A percentile compares a stretch with the other conserved stretches of the same genome.
Evolutionary conservation across 2,329 filamentous ascomycete genomes (phyloP).

Genomic region (Aspergillus brunneoviolaceus): DNA sequence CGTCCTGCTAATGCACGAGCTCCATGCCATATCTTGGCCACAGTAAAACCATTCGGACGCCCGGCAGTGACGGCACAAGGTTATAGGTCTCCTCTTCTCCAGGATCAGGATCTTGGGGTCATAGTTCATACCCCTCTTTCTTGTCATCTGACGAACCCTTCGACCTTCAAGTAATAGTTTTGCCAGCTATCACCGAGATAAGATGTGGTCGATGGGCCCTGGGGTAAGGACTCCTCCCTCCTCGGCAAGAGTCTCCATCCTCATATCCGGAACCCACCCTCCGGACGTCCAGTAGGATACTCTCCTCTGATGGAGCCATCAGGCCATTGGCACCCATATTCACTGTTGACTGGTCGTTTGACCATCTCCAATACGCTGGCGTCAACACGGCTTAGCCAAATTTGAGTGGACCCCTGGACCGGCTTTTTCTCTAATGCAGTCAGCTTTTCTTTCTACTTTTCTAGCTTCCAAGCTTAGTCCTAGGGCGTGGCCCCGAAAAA

Average conservation of each 20-base stretch:
- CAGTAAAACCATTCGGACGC: neutral
- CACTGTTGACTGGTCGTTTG: neutral
- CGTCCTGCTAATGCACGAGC: conserved; percentile 3
- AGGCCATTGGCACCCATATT: neutral
- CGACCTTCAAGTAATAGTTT: neutral
- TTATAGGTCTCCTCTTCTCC: neutral
- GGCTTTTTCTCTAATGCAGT: neutral
- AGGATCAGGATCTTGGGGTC: neutral
- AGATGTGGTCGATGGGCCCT: neutral
- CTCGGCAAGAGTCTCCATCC: conserved; percentile 8
- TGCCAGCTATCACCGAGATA: neutral
- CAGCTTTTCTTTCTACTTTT: neutral
- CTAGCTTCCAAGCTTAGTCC: conserved; percentile 16
- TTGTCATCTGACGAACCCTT: neutral
- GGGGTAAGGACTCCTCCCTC: neutral
- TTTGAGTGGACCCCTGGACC: conserved; percentile 5
- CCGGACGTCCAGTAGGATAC: conserved; percentile 10
- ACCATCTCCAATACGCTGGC: neutral
- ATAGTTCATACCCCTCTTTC: neutral
- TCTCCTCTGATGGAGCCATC: conserved; percentile 9
- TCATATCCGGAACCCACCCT: conserved; percentile 8
- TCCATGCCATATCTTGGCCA: neutral
- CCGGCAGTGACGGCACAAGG: neutral
- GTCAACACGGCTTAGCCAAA: neutral
- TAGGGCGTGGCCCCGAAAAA: conserved; percentile 1